Evolutionary conservation across 306 rosid genomes (phyloP), one percentile per base, ranked within the genome.

Genomic region (Castanospermum australe): DNA sequence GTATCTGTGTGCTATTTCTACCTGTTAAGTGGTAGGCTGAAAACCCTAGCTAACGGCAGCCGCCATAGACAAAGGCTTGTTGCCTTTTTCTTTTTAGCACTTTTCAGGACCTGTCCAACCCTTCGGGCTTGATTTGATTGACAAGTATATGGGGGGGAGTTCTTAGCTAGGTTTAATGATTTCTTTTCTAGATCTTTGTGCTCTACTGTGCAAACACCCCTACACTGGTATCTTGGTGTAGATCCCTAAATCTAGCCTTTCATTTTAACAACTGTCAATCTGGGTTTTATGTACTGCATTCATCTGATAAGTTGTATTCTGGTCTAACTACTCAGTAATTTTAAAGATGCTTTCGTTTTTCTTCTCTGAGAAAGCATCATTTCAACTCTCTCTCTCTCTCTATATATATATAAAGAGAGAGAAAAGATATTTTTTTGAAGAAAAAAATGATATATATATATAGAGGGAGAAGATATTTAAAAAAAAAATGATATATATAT

Each of bases 11-110:
- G 50, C 39, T 33, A 3, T 48, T 74, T 79, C 61, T 32, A 67
- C 61, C 69, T 81, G 73, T 63, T 22, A 28, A 13, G 18, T 41
- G 6, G 67, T 52, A 17, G 20, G 68, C 72, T 39, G 85, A 75
- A 75, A 88, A 78, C 94, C 92, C 92, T 86, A 88, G 79, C 39
- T 33, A 67, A 44, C 86, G 78, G 84, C 76, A 95, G 99, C 99
- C 98, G 92, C 96, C 96, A 69, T 83, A 52, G 63, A 84, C 72
- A 45, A 39, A 24, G n/a, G 67, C 79, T 84, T 83, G 12, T 57
- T 39, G 21, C 4, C n/a, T 47, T 65, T 44, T 79, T 64, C 45
- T 78, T 83, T 62, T 77, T 60, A 14, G 32, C 80, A 62, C 80
- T 78, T 82, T 68, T 80, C 82, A 69, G 88, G 67, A 8, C 2